Conservation (phyloP, 345 rosid genomes). For the Bruguiera gymnorhiza region DNA sequence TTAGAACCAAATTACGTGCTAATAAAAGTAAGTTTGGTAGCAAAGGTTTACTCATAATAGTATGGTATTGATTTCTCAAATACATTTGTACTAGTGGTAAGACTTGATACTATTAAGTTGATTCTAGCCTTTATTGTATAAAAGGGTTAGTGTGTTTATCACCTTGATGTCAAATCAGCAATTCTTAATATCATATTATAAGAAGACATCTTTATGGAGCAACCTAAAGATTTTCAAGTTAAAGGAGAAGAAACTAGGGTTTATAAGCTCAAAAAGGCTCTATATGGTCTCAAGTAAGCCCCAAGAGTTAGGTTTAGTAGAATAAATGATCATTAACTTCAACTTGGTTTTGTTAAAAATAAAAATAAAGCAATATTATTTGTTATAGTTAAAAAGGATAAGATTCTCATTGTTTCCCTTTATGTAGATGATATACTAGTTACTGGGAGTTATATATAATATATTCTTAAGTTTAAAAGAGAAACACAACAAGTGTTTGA, state of each 20-base stretch:
- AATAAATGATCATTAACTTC: neutral
- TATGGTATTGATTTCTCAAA: neutral
- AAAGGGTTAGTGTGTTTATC: neutral
- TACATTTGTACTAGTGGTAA: neutral
- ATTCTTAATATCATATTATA: neutral
- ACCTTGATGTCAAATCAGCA: neutral
- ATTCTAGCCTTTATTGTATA: neutral
- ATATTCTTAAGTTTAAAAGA: neutral
- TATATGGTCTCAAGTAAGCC: neutral
- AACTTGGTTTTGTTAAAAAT: neutral
- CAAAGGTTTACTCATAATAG: neutral
- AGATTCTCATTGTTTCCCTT: neutral
- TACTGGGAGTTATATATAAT: neutral
- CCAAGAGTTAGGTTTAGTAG: neutral
- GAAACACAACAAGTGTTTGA: neutral
- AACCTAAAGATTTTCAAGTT: neutral
- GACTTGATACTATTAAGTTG: neutral
- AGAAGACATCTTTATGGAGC: conserved; percentile 3
- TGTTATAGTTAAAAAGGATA: too few relatives aligned
- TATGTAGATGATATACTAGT: neutral
- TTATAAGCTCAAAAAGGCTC: neutral
- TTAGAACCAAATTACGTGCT: neutral
- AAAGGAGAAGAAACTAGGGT: neutral
- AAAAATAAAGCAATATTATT: neutral
- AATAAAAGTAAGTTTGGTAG: neutral